A percentile compares a stretch with the other conserved stretches of the same genome.
phyloP scores from a whole-genome alignment of 2,329 filamentous ascomycete genomes.

The Beauveria varroae region DNA sequence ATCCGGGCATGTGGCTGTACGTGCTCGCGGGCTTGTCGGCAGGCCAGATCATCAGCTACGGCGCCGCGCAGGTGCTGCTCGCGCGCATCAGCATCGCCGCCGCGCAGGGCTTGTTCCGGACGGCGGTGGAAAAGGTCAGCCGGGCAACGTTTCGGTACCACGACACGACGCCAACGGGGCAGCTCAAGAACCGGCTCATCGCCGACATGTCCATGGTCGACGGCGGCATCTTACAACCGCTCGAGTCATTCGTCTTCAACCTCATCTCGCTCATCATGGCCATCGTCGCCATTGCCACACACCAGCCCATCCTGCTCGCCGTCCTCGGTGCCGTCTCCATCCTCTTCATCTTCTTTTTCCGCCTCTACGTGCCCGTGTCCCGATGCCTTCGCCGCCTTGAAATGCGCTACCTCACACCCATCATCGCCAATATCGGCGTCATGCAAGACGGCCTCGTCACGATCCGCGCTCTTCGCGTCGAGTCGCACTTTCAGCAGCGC shows the following conservation, averaged over 20 bases:
- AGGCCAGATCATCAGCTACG: slow-evolving; percentile 50
- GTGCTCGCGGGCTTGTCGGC: slow-evolving; percentile 61
- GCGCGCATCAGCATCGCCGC: slow-evolving; percentile 74
- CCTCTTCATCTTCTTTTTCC: slow-evolving; percentile 66
- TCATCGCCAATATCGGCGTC: slow-evolving; percentile 90
- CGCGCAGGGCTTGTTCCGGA: slow-evolving; percentile 65
- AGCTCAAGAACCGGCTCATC: slow-evolving; percentile 86
- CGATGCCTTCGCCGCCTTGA: slow-evolving; percentile 78
- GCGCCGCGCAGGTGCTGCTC: slow-evolving; percentile 58
- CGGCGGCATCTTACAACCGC: slow-evolving; percentile 69
- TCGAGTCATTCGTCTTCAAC: slow-evolving; percentile 64
- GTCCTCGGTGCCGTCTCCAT: slow-evolving; percentile 62
- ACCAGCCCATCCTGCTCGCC: slow-evolving; percentile 68
- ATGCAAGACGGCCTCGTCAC: slow-evolving; percentile 80
- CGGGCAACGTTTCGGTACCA: slow-evolving; percentile 84
- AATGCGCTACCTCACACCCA: slow-evolving; percentile 79
- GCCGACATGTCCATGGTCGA: slow-evolving; percentile 87
- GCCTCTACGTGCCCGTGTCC: slow-evolving; percentile 71
- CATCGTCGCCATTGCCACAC: slow-evolving; percentile 68
- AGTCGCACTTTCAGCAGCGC: slow-evolving; percentile 69
- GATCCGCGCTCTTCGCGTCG: slow-evolving; percentile 73
- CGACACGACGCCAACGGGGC: slow-evolving; percentile 80
- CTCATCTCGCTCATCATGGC: slow-evolving; percentile 65
- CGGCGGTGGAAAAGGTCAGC: slow-evolving; percentile 66
- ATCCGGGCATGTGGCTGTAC: slow-evolving; percentile 68